Percentiles rank a stretch among this genome's conserved stretches.
phyloP scores from a whole-genome alignment of 805 yeast genomes.

The Kurtzmaniella cleridarum region DNA sequence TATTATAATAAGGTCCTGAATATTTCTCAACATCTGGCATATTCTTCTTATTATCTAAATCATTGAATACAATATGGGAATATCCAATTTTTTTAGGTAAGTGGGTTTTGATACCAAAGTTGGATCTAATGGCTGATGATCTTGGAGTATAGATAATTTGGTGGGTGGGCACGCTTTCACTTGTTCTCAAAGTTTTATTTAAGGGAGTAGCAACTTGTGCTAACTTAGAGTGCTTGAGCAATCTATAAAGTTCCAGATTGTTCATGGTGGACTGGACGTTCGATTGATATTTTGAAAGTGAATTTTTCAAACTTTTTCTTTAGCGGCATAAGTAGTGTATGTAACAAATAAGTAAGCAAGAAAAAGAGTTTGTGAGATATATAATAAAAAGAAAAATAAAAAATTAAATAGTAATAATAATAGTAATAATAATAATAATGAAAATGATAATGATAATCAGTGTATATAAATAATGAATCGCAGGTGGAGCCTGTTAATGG shows the following conservation, averaged over 20 bases:
- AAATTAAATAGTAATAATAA: too few species aligned
- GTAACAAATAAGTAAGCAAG: not conserved
- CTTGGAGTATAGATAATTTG: slow-evolving; percentile 69
- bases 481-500: too few species aligned
- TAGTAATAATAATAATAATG: too few species aligned
- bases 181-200: slow-evolving; percentile 22
- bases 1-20: slow-evolving; percentile 54
- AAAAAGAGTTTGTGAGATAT: too few species aligned
- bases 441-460: too few species aligned
- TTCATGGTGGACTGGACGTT: slow-evolving; percentile 13
- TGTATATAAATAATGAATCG: too few species aligned
- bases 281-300: not conserved
- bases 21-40: slow-evolving; percentile 68
- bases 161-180: slow-evolving; percentile 50
- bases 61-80: slow-evolving; percentile 57
- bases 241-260: slow-evolving; percentile 26
- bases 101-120: slow-evolving; percentile 71
- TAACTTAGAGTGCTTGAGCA: slow-evolving; percentile 36
- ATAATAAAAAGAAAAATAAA: too few species aligned
- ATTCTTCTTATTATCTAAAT: slow-evolving; percentile 60
- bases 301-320: not conserved
- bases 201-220: slow-evolving; percentile 43
- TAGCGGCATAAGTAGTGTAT: too few species aligned
- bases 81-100: slow-evolving; percentile 59
- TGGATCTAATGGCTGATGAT: slow-evolving; percentile 57